Base-by-base conservation (phyloP, 257 asterid genomes). In the Scutellaria galericulata region DNA sequence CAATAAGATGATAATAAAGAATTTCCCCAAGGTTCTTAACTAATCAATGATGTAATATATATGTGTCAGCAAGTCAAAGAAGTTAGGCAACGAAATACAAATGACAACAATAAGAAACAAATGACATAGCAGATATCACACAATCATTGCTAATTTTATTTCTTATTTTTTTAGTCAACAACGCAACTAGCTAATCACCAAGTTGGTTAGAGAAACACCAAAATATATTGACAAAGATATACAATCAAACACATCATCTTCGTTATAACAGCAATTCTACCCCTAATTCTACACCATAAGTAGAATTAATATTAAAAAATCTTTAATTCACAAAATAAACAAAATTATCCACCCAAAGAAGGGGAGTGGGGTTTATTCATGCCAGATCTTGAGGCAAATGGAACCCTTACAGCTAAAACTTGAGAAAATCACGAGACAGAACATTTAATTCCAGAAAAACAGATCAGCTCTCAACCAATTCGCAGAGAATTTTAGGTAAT, bases 361-460 rank as follows among this genome's bases (percentile, higher is more conserved):
- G 37, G 0, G 37, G 5, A 66, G 53, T 15, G 35, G 4, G 0
- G 71, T 44, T 22, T 55, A 41, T 44, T 67, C 45, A 65, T 35
- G 58, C 51, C 81, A 80, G 87, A 83, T 83, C 85, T 83, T 63
- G 81, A 14, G 22, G 13, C 70, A 18, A 71, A 31, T 66, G 61
- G 68, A 66, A 61, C 41, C 50, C 44, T 55, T 18, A 44, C 58
- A 73, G 68, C 31, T 73, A 50, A 41, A 48, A 40, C 61, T 18
- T 2, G 48, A 61, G 12, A 22, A 56, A 55, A 47, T 22, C 8
- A 66, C 56, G 44, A 59, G 68, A 74, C 39, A 62, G 37, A 58
- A 54, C 64, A 64, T 50, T 41, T 55, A 31, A 31, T 70, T 35
- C 46, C 54, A 64, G 64, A 72, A 46, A 74, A 59, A 70, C 70